A percentile compares a stretch with the other conserved stretches of the same genome.
phyloP scores from a whole-genome alignment of 2,329 filamentous ascomycete genomes.

The Plectosphaerella sp. region DNA sequence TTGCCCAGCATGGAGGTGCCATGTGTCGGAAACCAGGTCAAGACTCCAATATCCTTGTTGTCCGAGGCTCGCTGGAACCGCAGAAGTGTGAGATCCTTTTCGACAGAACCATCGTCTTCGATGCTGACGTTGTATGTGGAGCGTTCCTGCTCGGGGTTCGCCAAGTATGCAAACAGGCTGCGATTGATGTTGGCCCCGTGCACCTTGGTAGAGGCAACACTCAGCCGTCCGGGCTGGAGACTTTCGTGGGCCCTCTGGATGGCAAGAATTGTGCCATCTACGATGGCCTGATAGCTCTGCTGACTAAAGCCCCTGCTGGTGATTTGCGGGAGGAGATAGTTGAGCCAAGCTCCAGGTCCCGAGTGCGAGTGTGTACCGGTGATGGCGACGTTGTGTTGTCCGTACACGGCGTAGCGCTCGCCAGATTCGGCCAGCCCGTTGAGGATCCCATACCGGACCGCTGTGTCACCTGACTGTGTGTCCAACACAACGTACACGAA shows the following conservation, averaged over 20 bases:
- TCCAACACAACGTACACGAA: conserved; percentile 88
- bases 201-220: conserved; percentile 57
- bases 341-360: conserved; percentile 86
- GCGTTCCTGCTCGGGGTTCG: conserved; percentile 73
- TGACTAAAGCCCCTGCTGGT: conserved; percentile 81
- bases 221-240: conserved; percentile 55
- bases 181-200: conserved; percentile 75
- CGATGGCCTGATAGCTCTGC: conserved; percentile 82
- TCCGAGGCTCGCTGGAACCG: conserved; percentile 69
- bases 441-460: conserved; percentile 77
- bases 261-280: conserved; percentile 75
- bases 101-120: conserved; percentile 42
- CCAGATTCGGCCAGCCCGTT: conserved; percentile 66
- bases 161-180: conserved; percentile 78
- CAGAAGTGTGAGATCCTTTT: conserved; percentile 75
- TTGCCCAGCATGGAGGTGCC: conserved; percentile 87
- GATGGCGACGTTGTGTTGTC: conserved; percentile 76
- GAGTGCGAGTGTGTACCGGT: conserved; percentile 90
- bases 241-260: conserved; percentile 72
- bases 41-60: conserved; percentile 68
- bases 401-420: conserved; percentile 68
- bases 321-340: conserved; percentile 86
- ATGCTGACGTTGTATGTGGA: conserved; percentile 50
- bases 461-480: conserved; percentile 80
- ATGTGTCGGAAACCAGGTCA: conserved; percentile 90